A percentile compares a stretch with the other conserved stretches of the same genome.
phyloP scores from a whole-genome alignment of 2,329 filamentous ascomycete genomes.

The Penicillium sp. region DNA sequence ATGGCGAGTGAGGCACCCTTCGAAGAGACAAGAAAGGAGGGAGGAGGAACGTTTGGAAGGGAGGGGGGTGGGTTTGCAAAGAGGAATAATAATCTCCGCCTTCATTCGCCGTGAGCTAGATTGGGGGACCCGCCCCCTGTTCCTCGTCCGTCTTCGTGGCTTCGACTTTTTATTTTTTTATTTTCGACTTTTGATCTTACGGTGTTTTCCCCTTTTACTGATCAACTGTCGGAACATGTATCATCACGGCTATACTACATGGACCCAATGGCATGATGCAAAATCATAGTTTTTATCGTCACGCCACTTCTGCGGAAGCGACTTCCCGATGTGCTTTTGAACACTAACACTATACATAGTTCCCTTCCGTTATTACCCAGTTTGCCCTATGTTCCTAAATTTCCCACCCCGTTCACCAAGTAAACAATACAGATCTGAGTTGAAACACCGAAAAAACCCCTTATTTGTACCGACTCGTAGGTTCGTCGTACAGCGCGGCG shows the following conservation, averaged over 20 bases:
- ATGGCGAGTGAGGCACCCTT: conserved; percentile 33
- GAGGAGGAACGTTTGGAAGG: conserved; percentile 2
- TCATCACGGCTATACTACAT: neutral
- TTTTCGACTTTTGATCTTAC: neutral
- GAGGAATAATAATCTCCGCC: conserved; percentile 26
- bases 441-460: neutral
- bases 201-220: neutral
- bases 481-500: conserved; percentile 67
- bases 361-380: neutral
- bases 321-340: neutral
- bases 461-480: conserved; percentile 38
- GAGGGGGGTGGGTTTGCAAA: conserved; percentile 14
- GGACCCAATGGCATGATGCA: neutral
- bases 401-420: neutral
- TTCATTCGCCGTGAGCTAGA: conserved; percentile 18
- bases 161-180: neutral
- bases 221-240: neutral
- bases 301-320: conserved; percentile 12
- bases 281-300: neutral
- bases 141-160: neutral
- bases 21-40: neutral
- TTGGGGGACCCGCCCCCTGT: conserved; percentile 17
- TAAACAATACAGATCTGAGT: neutral
- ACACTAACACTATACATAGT: neutral
- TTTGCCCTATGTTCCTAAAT: neutral